Base-by-base conservation (phyloP, 1,139 yeast genomes). In the Candida mesenterica region DNA sequence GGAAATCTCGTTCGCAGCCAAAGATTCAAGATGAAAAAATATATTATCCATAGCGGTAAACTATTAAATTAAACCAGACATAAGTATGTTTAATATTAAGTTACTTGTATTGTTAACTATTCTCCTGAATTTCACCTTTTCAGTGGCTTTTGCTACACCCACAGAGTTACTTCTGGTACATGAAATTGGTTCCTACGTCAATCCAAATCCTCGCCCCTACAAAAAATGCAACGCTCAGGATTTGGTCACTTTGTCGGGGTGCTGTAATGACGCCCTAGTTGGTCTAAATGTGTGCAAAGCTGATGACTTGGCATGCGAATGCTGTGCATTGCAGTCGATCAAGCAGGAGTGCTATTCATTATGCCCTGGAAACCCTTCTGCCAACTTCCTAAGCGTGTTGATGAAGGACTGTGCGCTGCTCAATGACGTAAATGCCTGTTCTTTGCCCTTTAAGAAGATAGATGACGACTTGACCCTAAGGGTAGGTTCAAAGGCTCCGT, bases 231-330 rank as follows among this genome's bases (percentile, higher is more conserved):
- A 62, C 24, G 66, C 75, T 10, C 61, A 62, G 32, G 78, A 72
- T 43, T 50, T 71, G 31, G 62, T 66, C 32, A 63, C 62, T 31
- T 52, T 73, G 24, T 61, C 73, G 2, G 41, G 48, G 9, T 74
- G 79, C 49, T 72, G 75, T 31, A 70, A 67, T 41, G 75, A 68
- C 36, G 71, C 73, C 7, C 52, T 73, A 23, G 48, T 60, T 27
- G 66, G 59, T 41, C 57, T 74, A 32, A 76, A 72, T 43, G 68
- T 61, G 36, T 75, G 80, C 43, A 68, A 68, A 45, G 68, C 77
- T 3, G 72, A 70, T 44, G 79, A 74, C 51, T 56, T 71, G 44
- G 77, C 77, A 2, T 75, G 79, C 51, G 78, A 73, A 43, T 74
- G 80, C 45, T 73, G 79, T 54, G 78, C 79, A 7, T 55, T 75